Evolutionary conservation across 768 basidiomycete genomes (phyloP), one percentile per base, ranked within the genome.

Genomic region (Hypholoma sublateritium): DNA sequence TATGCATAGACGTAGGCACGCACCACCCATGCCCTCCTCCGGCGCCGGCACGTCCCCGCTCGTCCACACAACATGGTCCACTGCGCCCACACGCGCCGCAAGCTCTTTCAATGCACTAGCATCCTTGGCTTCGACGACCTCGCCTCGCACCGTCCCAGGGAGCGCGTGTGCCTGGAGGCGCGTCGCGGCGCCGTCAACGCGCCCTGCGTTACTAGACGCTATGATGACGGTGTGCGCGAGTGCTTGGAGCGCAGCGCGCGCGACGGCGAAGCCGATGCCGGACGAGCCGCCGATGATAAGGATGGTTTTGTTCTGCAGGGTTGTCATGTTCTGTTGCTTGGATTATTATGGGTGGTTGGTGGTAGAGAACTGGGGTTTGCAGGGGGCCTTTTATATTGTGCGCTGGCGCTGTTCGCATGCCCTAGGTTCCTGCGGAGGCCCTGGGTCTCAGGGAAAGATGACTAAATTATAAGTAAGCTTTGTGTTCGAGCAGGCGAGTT

Each of bases 1-100:
- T 28, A 28, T 28, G 25, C 25, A n/a, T n/a, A n/a, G 4, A 28
- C 3, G 25, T 7, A 28, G 25, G 7, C 25, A 28, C 25, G 25
- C 25, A 28, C 25, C 25, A 7, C 25, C 4, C 25, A 28, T 28
- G 25, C 25, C 25, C 25, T 28, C 25, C 25, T 28, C 25, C 7
- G 25, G 25, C 5, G 42, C 9, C 4, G 42, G 50, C 36, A 51
- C 36, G 6, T 51, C 36, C 13, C 50, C 50, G 36, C 50, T 51
- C 21, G 55, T 49, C 48, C 55, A 56, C 12, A 43, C 42, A 9
- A 43, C 41, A 36, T 52, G 50, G 32, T 52, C 50, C 9, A 52
- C 50, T 9, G 36, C 22, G 5, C 50, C 35, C 1, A 52, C 16
- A 12, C 42, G 42, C 42, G 16, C 22, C 7, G 42, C 42, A 17